These are phyloP conservation scores for Geotrichum bryndzae DNA, from an alignment of 1,139 yeast species.

Conservation along the genomic window DNA sequence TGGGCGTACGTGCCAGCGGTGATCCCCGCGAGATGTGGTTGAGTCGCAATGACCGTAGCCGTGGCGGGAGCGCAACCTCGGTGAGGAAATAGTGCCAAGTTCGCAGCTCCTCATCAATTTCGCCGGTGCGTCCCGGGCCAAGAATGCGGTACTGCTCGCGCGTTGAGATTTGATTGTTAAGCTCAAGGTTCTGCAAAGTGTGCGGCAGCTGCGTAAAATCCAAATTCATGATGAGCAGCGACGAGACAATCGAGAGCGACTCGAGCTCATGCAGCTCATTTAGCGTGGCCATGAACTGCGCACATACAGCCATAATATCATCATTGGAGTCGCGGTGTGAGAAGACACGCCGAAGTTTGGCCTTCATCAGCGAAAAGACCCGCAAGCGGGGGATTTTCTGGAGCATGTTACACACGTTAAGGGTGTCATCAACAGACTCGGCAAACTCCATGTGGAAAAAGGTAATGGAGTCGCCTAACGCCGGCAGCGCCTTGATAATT, in stretches of 20 bases:
- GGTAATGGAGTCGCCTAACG: not conserved
- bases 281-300: not conserved
- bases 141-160: not conserved
- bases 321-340: not conserved
- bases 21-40: not conserved
- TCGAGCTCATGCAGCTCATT: not conserved
- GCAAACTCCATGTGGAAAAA: not conserved
- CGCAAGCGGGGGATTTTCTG: not conserved
- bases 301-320: not conserved
- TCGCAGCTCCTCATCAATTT: not conserved
- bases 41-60: conserved; percentile 1
- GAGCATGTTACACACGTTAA: not conserved
- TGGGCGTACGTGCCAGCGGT: not conserved
- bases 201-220: not conserved
- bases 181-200: conserved; percentile 1
- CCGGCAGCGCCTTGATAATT: not conserved
- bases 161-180: conserved; percentile 1
- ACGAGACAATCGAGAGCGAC: conserved; percentile 3
- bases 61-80: not conserved
- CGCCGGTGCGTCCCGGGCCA: not conserved
- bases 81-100: not conserved
- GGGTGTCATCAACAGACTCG: conserved; percentile 1
- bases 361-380: conserved; percentile 1
- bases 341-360: conserved; percentile 1
- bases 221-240: conserved; percentile 2